Base-by-base conservation (phyloP, 371 early-diverging fungal genomes). In the Mycotypha africana region DNA sequence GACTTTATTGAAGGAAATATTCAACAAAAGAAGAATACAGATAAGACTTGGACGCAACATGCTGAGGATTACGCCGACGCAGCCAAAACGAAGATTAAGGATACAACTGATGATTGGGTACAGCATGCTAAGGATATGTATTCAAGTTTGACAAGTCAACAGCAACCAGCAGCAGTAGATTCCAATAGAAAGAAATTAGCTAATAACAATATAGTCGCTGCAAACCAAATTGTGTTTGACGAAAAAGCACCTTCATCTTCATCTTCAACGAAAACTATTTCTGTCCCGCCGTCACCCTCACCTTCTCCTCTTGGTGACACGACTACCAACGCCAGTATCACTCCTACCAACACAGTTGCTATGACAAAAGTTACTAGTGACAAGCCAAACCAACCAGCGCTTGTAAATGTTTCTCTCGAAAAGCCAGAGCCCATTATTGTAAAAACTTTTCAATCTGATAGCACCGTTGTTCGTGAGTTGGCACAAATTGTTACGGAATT, bases 401-500 rank as follows among this genome's bases (percentile, higher is more conserved):
- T 56, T 24, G 51, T 55, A 24, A 31, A 42, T 30, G 49, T 56
- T 0, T 38, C 56, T 35, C 44, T 61, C 10, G 61, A 56, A 21
- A 52, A 52, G 37, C 56, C 56, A n/a, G 42, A 48, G 7, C 57
- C 61, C 16, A 61, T 56, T 19, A 16, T 49, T 32, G 48, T 59
- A 9, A 50, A 47, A n/a, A 19, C 35, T 4, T 21, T 60, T 22
- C 9, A 25, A 23, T 52, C 57, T 9, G 41, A 59, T 34, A 55
- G 60, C 16, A 24, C 49, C 4, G 17, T 40, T 8, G 49, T 64
- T 15, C 38, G 52, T 24, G 51, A 65, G 34, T 45, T 65, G 3
- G 47, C 58, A 11, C 49, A 51, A 30, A 54, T 57, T 23, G 53
- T 65, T 2, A 25, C 35, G 25, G 65, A 65, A 35, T 47, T 65